phyloP scores from a whole-genome alignment of 345 rosid species.

The Hirschfeldia incana region DNA sequence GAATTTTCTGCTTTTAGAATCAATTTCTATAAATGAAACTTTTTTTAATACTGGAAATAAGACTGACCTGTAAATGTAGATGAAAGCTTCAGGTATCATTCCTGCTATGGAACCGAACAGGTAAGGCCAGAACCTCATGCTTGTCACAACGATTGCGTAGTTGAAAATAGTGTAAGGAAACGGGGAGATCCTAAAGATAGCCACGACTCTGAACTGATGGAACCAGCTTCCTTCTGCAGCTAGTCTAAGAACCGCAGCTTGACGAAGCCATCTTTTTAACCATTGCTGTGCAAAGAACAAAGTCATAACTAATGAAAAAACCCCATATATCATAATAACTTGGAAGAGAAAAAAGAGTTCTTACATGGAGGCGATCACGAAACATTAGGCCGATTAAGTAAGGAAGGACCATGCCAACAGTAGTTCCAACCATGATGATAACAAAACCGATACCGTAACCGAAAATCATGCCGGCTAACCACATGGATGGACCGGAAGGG shows the following conservation, averaged over 20 bases:
- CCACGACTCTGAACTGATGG: slow-evolving; percentile 90
- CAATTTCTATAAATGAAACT: neutral
- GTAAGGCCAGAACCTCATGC: slow-evolving; percentile 91
- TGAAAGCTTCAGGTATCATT: slow-evolving; percentile 96
- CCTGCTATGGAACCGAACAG: slow-evolving; percentile 84
- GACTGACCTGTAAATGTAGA: slow-evolving; percentile 76
- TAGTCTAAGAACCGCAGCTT: slow-evolving; percentile 76
- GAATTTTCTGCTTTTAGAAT: neutral
- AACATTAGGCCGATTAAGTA: neutral
- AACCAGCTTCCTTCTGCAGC: slow-evolving; percentile 97
- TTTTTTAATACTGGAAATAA: neutral
- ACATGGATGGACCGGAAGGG: neutral
- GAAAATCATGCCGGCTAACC: neutral
- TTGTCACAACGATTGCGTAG: slow-evolving; percentile 85
- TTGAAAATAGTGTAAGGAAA: slow-evolving; percentile 98
- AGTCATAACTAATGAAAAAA: neutral
- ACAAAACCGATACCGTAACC: neutral
- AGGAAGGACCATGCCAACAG: neutral
- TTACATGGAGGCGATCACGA: neutral
- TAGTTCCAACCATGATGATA: neutral
- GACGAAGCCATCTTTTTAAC: slow-evolving; percentile 91
- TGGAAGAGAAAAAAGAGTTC: neutral
- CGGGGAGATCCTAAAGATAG: slow-evolving; percentile 88
- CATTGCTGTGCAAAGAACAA: slow-evolving; percentile 60
- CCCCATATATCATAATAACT: neutral